Evolutionary conservation across 139 green algal genomes (phyloP).

Genomic region (Spirogloea muscicola): DNA sequence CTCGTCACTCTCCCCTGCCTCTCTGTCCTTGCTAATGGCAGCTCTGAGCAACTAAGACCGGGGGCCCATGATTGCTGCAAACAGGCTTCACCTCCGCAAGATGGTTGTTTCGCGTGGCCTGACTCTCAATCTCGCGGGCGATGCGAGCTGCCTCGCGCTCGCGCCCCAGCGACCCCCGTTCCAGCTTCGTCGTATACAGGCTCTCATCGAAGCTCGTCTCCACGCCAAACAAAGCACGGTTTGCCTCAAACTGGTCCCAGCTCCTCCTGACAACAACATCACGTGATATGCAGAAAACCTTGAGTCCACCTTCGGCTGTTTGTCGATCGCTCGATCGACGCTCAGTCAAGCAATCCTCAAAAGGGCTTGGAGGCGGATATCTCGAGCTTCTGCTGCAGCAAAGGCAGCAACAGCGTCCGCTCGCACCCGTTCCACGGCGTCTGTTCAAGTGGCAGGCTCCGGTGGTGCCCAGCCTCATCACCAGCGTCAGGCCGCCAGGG

Average conservation of each 20-base stretch:
- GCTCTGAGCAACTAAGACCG: background rate
- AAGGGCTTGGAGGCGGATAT: background rate
- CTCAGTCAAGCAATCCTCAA: background rate
- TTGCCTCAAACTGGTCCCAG: slow-evolving; percentile 91
- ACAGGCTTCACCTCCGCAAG: slow-evolving; percentile 63
- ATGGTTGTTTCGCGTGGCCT: slow-evolving; percentile 63
- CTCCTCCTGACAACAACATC: slow-evolving; percentile 15
- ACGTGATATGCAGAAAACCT: background rate
- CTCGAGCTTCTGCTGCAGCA: background rate
- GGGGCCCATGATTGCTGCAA: too few species aligned
- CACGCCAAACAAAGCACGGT: slow-evolving; percentile 79
- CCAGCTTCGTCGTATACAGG: slow-evolving; percentile 73
- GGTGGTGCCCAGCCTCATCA: background rate
- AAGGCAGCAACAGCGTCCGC: slow-evolving; percentile 3
- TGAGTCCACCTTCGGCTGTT: background rate
- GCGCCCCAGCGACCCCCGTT: slow-evolving; percentile 54
- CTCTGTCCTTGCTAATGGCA: background rate
- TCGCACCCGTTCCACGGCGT: background rate
- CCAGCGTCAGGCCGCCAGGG: slow-evolving; percentile 26
- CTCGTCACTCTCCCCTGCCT: background rate
- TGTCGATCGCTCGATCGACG: background rate
- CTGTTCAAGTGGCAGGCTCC: slow-evolving; percentile 6
- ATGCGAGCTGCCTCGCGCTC: slow-evolving; percentile 70
- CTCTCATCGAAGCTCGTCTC: slow-evolving; percentile 73
- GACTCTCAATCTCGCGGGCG: slow-evolving; percentile 73